Conservation (phyloP, 129 eudicot species). For the Flaveria bidentis region DNA sequence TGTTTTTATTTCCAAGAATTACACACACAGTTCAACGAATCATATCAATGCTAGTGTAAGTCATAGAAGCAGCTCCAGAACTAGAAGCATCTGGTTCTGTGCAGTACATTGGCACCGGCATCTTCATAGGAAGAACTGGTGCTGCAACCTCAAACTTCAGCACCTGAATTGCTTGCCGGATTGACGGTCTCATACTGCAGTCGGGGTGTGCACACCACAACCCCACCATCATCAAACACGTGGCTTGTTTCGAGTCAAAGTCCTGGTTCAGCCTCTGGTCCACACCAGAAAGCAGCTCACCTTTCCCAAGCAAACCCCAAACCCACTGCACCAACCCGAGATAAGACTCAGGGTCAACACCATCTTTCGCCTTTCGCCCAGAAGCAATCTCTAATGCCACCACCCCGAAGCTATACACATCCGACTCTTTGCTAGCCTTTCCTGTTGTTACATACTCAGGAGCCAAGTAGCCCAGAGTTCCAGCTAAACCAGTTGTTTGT, state of each 20-base stretch:
- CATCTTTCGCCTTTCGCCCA: too few species aligned
- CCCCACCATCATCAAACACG: constrained; percentile 55
- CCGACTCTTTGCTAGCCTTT: too few species aligned
- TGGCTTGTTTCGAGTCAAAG: constrained; percentile 40
- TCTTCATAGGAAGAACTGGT: constrained; percentile 45
- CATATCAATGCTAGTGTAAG: constrained; percentile 39
- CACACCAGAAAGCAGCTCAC: too few species aligned
- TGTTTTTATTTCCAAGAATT: background rate
- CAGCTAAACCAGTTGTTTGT: too few species aligned
- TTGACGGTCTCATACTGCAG: constrained; percentile 47
- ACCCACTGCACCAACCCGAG: too few species aligned
- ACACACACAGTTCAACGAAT: constrained; percentile 29
- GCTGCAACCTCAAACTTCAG: constrained; percentile 50
- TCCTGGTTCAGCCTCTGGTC: constrained; percentile 33
- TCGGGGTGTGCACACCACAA: constrained; percentile 66
- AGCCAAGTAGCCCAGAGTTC: too few species aligned
- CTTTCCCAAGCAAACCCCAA: too few species aligned
- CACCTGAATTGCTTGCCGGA: constrained; percentile 55
- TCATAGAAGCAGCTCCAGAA: constrained; percentile 36
- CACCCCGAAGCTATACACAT: too few species aligned
- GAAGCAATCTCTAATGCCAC: too few species aligned
- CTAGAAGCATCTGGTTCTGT: constrained; percentile 25
- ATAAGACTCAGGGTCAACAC: too few species aligned
- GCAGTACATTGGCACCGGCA: constrained; percentile 45
- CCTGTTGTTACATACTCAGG: too few species aligned